phyloP scores from a whole-genome alignment of 108 stramenopile species.

The Nannochloropsis granulata region DNA sequence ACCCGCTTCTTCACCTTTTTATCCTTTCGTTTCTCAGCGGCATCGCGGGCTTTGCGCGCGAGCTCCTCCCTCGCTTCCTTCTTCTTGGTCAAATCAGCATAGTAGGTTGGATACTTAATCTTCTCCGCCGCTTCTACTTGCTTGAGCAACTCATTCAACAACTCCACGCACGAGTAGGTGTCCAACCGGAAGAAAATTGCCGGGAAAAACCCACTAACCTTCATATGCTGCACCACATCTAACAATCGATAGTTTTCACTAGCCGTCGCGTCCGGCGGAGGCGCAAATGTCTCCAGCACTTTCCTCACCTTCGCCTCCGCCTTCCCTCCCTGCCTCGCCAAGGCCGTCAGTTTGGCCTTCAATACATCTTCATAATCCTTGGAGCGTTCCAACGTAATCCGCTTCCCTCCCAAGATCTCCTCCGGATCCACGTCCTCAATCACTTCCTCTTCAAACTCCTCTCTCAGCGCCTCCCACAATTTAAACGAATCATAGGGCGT shows the following conservation, averaged over 20 bases:
- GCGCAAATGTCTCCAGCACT: background rate
- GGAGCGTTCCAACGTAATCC: constrained; percentile 84
- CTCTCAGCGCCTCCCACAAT: constrained; percentile 68
- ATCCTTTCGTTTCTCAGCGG: constrained; percentile 69
- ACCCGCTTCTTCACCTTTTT: constrained; percentile 55
- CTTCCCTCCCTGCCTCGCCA: constrained; percentile 41
- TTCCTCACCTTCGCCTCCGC: background rate
- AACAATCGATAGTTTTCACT: background rate
- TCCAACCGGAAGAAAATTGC: constrained; percentile 95
- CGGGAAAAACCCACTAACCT: constrained; percentile 63
- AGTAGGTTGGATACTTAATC: constrained; percentile 71
- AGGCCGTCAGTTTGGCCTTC: constrained; percentile 58
- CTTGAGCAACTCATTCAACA: constrained; percentile 81
- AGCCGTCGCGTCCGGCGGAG: background rate
- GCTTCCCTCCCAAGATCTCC: constrained; percentile 66
- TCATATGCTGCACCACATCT: constrained; percentile 37
- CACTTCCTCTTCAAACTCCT: constrained; percentile 45
- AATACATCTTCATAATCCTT: constrained; percentile 88
- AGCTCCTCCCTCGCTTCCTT: constrained; percentile 55
- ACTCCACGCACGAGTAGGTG: constrained; percentile 85
- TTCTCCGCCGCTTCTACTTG: constrained; percentile 77
- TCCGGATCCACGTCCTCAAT: constrained; percentile 77
- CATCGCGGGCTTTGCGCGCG: constrained; percentile 50
- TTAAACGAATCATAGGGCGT: constrained; percentile 86
- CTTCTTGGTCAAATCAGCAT: constrained; percentile 25